phyloP scores from a whole-genome alignment of 73 alveolate genomes.

The Tetrahymena malaccensis region DNA sequence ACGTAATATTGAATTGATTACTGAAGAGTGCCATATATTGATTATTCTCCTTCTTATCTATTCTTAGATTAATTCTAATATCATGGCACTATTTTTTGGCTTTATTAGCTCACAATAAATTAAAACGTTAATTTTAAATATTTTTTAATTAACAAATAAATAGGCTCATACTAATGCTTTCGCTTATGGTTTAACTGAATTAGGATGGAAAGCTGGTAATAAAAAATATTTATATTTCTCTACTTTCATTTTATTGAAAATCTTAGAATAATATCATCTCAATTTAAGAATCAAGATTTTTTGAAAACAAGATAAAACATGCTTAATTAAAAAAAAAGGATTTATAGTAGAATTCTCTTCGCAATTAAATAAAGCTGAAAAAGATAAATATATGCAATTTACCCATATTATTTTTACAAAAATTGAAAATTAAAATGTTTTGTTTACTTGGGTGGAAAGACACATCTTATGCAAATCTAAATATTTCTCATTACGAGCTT shows the following conservation, averaged over 20 bases:
- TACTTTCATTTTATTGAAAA: neutral
- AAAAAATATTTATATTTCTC: neutral
- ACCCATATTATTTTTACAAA: neutral
- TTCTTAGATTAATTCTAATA: neutral
- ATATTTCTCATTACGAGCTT: neutral
- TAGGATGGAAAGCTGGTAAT: slow-evolving; percentile 32
- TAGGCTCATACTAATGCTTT: slow-evolving; percentile 39
- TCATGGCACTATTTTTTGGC: neutral
- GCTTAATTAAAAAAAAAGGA: neutral
- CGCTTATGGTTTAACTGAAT: slow-evolving; percentile 36
- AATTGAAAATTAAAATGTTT: neutral
- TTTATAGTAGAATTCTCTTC: neutral
- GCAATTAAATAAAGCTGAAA: neutral
- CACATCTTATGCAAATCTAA: neutral
- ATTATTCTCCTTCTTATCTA: neutral
- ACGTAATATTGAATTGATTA: neutral
- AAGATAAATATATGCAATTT: neutral
- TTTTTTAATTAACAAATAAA: neutral
- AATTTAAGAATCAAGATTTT: neutral
- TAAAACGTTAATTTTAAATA: neutral
- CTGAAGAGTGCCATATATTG: neutral
- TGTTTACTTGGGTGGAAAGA: neutral
- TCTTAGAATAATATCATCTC: neutral
- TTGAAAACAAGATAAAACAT: neutral
- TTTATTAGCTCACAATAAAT: neutral